Conservation (phyloP, 1,139 yeast genomes). For the Spathaspora sp. region DNA sequence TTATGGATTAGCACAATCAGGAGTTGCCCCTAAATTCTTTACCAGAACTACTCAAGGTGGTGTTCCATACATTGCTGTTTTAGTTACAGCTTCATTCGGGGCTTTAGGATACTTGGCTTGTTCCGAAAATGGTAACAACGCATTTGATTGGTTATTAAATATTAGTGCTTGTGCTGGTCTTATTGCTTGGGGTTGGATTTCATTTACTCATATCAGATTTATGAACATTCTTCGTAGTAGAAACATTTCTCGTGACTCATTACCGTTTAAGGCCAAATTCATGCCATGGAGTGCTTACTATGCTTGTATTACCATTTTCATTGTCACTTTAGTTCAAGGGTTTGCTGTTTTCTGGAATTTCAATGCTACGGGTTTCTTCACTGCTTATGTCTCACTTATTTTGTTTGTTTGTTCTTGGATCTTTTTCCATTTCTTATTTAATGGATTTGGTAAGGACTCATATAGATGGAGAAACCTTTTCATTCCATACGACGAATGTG, state of each 20-base stretch:
- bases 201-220: slow-evolving; percentile 65
- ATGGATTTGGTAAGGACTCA: slow-evolving; percentile 35
- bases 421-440: slow-evolving; percentile 50
- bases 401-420: slow-evolving; percentile 54
- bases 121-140: slow-evolving; percentile 60
- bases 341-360: slow-evolving; percentile 59
- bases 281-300: slow-evolving; percentile 69
- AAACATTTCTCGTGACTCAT: slow-evolving; percentile 59
- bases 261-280: slow-evolving; percentile 67
- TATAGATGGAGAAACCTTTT: slow-evolving; percentile 25
- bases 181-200: slow-evolving; percentile 71
- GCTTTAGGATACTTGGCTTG: slow-evolving; percentile 68
- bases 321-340: slow-evolving; percentile 70
- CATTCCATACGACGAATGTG: slow-evolving; percentile 53
- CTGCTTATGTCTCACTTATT: slow-evolving; percentile 65
- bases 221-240: slow-evolving; percentile 59
- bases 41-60: slow-evolving; percentile 56
- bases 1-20: slow-evolving; percentile 61
- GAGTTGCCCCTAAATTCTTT: slow-evolving; percentile 61
- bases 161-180: slow-evolving; percentile 77
- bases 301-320: slow-evolving; percentile 48
- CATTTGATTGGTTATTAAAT: slow-evolving; percentile 82
- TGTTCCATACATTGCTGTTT: slow-evolving; percentile 64
- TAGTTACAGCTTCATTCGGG: slow-evolving; percentile 61
- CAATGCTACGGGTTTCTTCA: slow-evolving; percentile 56